Percentiles rank a stretch among this genome's conserved stretches.
phyloP scores from a whole-genome alignment of 306 rosid genomes.

The Lathyrus tuberosus region DNA sequence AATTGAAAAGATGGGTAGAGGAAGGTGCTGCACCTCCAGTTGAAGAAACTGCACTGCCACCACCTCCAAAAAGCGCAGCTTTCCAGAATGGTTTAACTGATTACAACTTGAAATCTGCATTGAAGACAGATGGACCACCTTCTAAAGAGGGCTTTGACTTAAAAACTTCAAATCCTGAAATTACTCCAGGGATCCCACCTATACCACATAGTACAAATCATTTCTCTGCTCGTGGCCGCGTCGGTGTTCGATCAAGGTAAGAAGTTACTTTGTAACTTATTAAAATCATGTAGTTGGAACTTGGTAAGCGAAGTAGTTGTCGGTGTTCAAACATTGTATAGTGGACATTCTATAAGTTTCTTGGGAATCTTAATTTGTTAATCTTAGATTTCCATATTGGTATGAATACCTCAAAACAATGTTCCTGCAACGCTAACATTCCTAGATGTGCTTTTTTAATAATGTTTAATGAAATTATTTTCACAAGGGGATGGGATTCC shows the following conservation, averaged over 20 bases:
- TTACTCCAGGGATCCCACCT: conserved; percentile 72
- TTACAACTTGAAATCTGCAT: conserved; percentile 69
- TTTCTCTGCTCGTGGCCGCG: conserved; percentile 69
- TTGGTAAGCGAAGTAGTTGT: background rate
- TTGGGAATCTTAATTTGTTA: background rate
- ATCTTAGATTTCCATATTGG: background rate
- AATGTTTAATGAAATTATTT: background rate
- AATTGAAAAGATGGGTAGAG: conserved; percentile 93
- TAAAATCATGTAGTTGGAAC: conserved; percentile 10
- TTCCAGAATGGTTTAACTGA: conserved; percentile 70
- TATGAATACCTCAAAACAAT: background rate
- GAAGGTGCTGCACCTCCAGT: conserved; percentile 77
- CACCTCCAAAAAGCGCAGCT: conserved; percentile 73
- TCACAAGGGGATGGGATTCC: background rate
- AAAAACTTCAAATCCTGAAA: conserved; percentile 50
- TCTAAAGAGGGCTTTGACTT: conserved; percentile 45
- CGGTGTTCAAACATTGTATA: conserved; percentile 14
- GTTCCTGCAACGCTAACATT: background rate
- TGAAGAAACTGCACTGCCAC: conserved; percentile 75
- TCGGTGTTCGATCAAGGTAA: conserved; percentile 87
- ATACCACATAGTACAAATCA: conserved; percentile 80
- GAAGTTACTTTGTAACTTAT: conserved; percentile 31
- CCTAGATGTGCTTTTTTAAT: background rate
- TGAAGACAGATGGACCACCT: conserved; percentile 59
- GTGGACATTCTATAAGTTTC: background rate